Evolutionary conservation across 2,329 filamentous ascomycete genomes (phyloP).

Genomic region (Alternaria arbusti): DNA sequence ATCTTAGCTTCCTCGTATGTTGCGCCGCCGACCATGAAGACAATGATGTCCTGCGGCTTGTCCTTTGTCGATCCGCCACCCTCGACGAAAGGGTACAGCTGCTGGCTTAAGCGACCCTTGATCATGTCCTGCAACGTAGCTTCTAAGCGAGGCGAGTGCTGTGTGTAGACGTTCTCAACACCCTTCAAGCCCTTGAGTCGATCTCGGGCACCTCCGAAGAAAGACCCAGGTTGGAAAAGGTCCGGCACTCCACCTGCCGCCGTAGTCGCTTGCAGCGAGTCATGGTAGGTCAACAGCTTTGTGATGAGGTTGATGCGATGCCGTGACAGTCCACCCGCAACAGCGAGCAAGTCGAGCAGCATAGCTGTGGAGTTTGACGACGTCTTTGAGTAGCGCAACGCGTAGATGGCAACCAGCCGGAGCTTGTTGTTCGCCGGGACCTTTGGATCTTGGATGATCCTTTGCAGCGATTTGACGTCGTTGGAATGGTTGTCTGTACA

Average conservation of each 20-base stretch:
- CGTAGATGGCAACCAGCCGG: constrained; percentile 90
- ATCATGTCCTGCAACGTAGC: constrained; percentile 89
- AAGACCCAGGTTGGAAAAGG: constrained; percentile 84
- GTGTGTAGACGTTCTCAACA: constrained; percentile 98
- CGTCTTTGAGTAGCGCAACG: constrained; percentile 87
- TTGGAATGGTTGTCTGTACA: constrained; percentile 94
- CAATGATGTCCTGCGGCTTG: constrained; percentile 94
- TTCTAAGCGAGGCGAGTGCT: constrained; percentile 89
- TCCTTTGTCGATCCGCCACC: constrained; percentile 85
- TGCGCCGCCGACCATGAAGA: constrained; percentile 91
- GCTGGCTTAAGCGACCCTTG: constrained; percentile 84
- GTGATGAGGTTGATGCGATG: constrained; percentile 79
- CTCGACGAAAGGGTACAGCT: constrained; percentile 93
- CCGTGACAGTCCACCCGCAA: constrained; percentile 79
- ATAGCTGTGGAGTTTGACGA: constrained; percentile 83
- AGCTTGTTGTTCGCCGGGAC: constrained; percentile 85
- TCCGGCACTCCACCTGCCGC: constrained; percentile 84
- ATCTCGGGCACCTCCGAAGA: constrained; percentile 86
- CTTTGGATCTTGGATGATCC: constrained; percentile 78
- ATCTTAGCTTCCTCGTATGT: constrained; percentile 98
- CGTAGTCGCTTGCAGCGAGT: constrained; percentile 77
- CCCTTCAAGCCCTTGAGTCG: constrained; percentile 95
- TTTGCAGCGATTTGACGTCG: constrained; percentile 92
- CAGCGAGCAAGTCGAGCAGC: constrained; percentile 82
- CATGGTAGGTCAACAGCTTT: constrained; percentile 83